phyloP scores from a whole-genome alignment of 2,329 filamentous ascomycete species.

The Epichloe typhina region DNA sequence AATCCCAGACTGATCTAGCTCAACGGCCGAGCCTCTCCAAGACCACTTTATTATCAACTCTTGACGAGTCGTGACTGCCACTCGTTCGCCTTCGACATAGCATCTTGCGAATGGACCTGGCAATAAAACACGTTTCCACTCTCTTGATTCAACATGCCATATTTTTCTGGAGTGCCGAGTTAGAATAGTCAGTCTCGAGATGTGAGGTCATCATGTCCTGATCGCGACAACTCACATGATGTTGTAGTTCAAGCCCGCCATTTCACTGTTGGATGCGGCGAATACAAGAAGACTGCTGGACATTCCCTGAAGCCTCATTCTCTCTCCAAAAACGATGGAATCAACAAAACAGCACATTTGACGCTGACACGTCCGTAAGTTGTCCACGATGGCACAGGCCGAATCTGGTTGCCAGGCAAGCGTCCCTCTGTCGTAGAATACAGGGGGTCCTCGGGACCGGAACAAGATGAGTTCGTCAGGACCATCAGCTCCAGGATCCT shows the following conservation, averaged over 20 bases:
- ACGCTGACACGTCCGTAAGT: conserved; percentile 11
- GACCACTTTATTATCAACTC: conserved; percentile 11
- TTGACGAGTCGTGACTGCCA: conserved; percentile 11
- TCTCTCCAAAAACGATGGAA: conserved; percentile 8
- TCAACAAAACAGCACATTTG: conserved; percentile 9
- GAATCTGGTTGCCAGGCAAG: conserved; percentile 15
- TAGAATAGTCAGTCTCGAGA: neutral
- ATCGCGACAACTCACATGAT: conserved; percentile 4
- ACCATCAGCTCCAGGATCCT: neutral
- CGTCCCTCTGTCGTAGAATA: conserved; percentile 13
- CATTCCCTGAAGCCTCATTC: conserved; percentile 9
- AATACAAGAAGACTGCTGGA: conserved; percentile 5
- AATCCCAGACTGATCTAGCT: conserved; percentile 7
- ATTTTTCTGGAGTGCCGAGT: conserved; percentile 8
- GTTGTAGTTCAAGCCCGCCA: neutral
- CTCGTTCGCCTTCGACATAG: conserved; percentile 10
- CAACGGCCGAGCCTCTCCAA: conserved; percentile 9
- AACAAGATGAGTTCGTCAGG: neutral
- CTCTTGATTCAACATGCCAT: conserved; percentile 8
- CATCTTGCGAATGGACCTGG: conserved; percentile 9
- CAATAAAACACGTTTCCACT: conserved; percentile 11
- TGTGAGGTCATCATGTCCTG: neutral
- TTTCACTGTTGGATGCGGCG: neutral
- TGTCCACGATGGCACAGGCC: conserved; percentile 13
- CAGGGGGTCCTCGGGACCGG: conserved; percentile 4